These are phyloP conservation scores for Chaetothyriales sp. DNA, from an alignment of 2,329 filamentous ascomycete species.

Conservation along the genomic window DNA sequence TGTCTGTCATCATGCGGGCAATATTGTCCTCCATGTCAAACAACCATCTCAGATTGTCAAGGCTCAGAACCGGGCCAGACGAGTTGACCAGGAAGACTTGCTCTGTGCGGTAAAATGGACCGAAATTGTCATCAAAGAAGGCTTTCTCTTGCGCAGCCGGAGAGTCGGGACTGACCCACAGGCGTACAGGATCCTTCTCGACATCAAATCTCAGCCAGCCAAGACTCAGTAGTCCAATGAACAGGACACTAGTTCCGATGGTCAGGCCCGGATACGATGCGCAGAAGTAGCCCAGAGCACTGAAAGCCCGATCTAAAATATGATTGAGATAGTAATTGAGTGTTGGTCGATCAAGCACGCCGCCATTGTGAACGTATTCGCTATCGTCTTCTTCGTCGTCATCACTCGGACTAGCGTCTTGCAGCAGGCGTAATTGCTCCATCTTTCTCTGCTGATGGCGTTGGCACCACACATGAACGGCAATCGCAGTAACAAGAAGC, in stretches of 20 bases:
- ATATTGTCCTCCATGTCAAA: conserved; percentile 74
- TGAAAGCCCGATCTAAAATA: conserved; percentile 67
- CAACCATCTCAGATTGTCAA: conserved; percentile 88
- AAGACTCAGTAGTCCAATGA: conserved; percentile 66
- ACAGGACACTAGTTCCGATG: conserved; percentile 58
- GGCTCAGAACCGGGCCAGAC: conserved; percentile 62
- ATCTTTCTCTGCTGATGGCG: conserved; percentile 61
- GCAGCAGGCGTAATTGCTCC: conserved; percentile 72
- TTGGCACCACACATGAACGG: conserved; percentile 62
- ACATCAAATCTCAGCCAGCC: conserved; percentile 85
- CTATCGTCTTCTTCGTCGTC: conserved; percentile 71
- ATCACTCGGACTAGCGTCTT: conserved; percentile 71
- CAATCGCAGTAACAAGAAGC: conserved; percentile 50
- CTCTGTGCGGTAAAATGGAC: conserved; percentile 87
- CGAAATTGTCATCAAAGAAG: conserved; percentile 88
- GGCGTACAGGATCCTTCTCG: conserved; percentile 73
- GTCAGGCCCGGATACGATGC: conserved; percentile 76
- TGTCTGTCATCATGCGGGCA: conserved; percentile 55
- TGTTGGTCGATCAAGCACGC: conserved; percentile 65
- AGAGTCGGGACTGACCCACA: conserved; percentile 95
- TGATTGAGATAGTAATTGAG: conserved; percentile 74
- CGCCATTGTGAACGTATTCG: conserved; percentile 62
- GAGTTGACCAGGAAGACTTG: conserved; percentile 93
- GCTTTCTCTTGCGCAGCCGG: conserved; percentile 81
- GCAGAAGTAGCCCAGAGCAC: conserved; percentile 62